Evolutionary conservation across 1,139 yeast genomes (phyloP), one percentile per base, ranked within the genome.

Genomic region (Debaryomyces udenii): DNA sequence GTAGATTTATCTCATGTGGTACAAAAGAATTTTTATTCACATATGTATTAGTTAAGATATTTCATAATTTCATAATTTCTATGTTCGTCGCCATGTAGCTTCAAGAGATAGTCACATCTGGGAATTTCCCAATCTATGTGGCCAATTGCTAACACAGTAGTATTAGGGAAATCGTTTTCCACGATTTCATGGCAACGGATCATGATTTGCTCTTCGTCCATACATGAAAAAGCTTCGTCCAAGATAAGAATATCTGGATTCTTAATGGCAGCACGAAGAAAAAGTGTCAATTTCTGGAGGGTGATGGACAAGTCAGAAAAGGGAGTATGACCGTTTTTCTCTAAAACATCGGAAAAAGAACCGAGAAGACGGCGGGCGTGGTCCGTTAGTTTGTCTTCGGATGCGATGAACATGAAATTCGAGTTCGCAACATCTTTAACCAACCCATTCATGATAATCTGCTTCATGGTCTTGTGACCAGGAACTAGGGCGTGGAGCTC

Each of bases 221-320:
- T 88, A 23, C 93, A 94, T 11, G 96, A 86, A 48, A 93, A 82
- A 0, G 98, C 96, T 65, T 93, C 99, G 59, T 93, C 99, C 3
- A 93, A 68, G 40, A 93, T 85, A 37, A 93, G 67, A 2, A 93
- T 65, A 37, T 78, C 77, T 0, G 99, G 99, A 46, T 78, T 69
- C 59, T 86, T 88, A 38, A 87, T 73, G 11, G 90, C 56, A 1
- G 96, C 86, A 42, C 98, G 69, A 28, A 90, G 64, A 50, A 93
- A 83, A 26, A 93, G 66, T 0, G 82, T 81, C 10, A 89, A 64
- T 56, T 94, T 93, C 59, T 93, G 99, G 47, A 85, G 80, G 31
- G 91, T 83, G 6, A 87, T 70, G 1, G 80, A 63, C 27, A 91
- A 63, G 2, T 80, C 80, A 6, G 64, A 57, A 52, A 93, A 83